Conservation (phyloP, 805 yeast genomes). For the Pichia nakasei region DNA sequence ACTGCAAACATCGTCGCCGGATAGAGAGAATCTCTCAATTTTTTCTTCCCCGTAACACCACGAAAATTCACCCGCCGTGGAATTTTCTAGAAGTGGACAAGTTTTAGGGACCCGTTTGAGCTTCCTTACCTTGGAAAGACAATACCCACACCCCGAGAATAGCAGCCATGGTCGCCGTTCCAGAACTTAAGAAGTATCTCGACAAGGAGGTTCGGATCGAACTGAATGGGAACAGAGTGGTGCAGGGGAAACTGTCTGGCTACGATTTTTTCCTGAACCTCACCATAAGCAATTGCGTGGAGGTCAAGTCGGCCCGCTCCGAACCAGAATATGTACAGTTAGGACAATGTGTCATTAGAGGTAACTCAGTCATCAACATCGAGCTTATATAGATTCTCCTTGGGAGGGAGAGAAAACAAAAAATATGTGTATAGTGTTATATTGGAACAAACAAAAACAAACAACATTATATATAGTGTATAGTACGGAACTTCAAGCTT, state of each 20-base stretch:
- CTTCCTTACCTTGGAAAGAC: no score
- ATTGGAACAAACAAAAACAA: no score
- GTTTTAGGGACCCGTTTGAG: no score
- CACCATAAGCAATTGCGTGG: constrained; percentile 21
- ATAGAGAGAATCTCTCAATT: no score
- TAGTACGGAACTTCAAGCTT: no score
- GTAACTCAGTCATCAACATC: constrained; percentile 43
- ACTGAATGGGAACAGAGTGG: constrained; percentile 68
- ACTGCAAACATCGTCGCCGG: no score
- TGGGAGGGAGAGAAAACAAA: no score
- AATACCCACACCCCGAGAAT: no score
- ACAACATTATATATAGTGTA: no score
- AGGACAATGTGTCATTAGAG: constrained; percentile 38
- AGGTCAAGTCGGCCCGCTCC: constrained; percentile 3
- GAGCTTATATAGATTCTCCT: constrained; percentile 27
- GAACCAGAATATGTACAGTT: constrained; percentile 15
- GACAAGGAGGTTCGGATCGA: constrained; percentile 68
- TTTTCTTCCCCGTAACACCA: no score
- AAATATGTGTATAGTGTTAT: no score
- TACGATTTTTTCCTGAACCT: constrained; percentile 52
- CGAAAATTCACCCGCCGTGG: no score
- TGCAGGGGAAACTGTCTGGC: constrained; percentile 78
- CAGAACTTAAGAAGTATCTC: constrained; percentile 49
- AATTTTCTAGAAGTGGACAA: constrained; percentile 7
- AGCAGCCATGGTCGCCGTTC: constrained; percentile 30